These are phyloP conservation scores for Erythrobasidium hasegawianum DNA, from an alignment of 1,284 basidiomycete genomes.

Conservation along the genomic window DNA sequence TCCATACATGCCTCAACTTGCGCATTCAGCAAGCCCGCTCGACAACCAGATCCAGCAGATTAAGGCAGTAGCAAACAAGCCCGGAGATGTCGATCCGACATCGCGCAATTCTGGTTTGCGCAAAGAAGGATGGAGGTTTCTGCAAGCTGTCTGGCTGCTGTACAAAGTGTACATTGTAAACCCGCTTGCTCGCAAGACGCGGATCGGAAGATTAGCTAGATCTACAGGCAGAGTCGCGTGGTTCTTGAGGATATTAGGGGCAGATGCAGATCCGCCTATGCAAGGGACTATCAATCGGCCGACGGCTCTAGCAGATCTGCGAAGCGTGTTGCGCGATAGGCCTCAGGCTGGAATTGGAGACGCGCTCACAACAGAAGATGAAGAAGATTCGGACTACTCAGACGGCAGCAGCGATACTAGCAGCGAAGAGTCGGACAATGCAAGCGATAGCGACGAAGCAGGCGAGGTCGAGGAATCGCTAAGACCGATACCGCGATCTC, in stretches of 20 bases:
- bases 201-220: constrained; percentile 9
- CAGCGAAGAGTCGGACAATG: neutral
- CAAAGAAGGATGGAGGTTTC: constrained; percentile 27
- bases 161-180: constrained; percentile 25
- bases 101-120: constrained; percentile 25
- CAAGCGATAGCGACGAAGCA: neutral
- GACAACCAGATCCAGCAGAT: constrained; percentile 21
- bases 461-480: constrained; percentile 2
- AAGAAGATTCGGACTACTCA: constrained; percentile 7
- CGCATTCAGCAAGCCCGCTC: constrained; percentile 7
- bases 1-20: neutral
- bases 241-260: constrained; percentile 11
- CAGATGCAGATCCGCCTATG: neutral
- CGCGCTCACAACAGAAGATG: constrained; percentile 1
- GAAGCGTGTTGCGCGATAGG: neutral
- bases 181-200: constrained; percentile 7
- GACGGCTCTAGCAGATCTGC: neutral
- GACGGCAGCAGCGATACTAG: neutral
- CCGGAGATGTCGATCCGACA: constrained; percentile 17
- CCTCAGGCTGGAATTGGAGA: neutral
- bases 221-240: constrained; percentile 7
- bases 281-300: neutral
- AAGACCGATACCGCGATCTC: neutral
- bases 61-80: constrained; percentile 11
- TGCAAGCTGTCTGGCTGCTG: constrained; percentile 11